A percentile compares a stretch with the other conserved stretches of the same genome.
Conservation (phyloP, 2,329 filamentous ascomycete species). For the Paraconiothyrium sp. region DNA sequence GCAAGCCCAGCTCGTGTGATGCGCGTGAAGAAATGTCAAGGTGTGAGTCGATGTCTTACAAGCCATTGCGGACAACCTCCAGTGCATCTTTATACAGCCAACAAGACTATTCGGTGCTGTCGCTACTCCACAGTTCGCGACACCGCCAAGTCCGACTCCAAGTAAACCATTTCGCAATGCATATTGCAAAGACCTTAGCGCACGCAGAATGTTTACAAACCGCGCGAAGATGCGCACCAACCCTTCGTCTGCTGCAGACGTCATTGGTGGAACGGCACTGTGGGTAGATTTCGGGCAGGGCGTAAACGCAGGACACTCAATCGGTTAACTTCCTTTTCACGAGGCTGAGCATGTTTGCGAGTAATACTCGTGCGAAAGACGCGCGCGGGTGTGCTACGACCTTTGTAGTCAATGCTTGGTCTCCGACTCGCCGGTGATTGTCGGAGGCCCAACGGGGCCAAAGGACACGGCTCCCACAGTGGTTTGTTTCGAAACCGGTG, state of each 20-base stretch:
- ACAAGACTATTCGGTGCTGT: neutral
- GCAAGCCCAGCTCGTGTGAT: conserved; percentile 13
- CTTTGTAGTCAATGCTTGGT: neutral
- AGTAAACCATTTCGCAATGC: neutral
- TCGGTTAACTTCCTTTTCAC: neutral
- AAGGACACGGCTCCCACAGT: neutral
- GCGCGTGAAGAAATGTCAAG: neutral
- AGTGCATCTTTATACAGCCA: conserved; percentile 8
- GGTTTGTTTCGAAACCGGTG: conserved; percentile 2
- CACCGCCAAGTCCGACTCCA: conserved; percentile 8
- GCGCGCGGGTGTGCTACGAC: neutral
- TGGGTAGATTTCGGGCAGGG: conserved; percentile 13
- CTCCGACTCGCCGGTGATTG: conserved; percentile 1
- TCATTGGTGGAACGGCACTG: conserved; percentile 11
- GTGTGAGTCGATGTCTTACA: neutral
- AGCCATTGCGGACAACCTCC: neutral
- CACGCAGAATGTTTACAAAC: conserved; percentile 3
- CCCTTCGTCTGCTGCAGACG: neutral
- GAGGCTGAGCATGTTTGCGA: conserved; percentile 10
- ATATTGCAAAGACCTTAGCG: neutral
- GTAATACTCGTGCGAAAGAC: conserved; percentile 12
- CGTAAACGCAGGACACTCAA: neutral
- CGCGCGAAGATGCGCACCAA: neutral
- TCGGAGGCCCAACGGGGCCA: neutral
- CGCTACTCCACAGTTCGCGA: neutral